Evolutionary conservation across 352 stramenopile genomes (phyloP).

Genomic region (Phytophthora megakarya): DNA sequence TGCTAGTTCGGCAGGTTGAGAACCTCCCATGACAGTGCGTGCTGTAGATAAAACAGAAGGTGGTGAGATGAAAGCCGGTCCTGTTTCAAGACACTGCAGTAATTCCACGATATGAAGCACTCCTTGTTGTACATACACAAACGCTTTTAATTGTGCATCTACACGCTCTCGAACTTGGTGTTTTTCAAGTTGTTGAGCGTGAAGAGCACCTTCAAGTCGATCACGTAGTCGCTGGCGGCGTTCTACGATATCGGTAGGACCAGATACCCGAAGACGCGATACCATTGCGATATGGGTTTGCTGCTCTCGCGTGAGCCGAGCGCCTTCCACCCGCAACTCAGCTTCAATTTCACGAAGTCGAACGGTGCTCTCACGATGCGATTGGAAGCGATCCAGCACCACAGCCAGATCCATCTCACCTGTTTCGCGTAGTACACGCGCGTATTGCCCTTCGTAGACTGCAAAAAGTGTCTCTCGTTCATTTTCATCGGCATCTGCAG

Average conservation of each 20-base stretch:
- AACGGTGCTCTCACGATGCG: conserved; percentile 38
- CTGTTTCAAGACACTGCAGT: conserved; percentile 57
- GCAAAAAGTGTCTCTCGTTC: conserved; percentile 60
- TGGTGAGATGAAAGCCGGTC: conserved; percentile 27
- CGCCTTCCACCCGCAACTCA: conserved; percentile 38
- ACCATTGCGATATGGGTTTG: conserved; percentile 37
- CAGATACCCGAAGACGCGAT: conserved; percentile 48
- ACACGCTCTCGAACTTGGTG: conserved; percentile 44
- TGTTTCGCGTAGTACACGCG: conserved; percentile 52
- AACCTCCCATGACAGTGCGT: conserved; percentile 26
- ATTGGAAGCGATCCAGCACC: conserved; percentile 56
- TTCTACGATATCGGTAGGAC: conserved; percentile 53
- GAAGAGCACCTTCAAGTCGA: conserved; percentile 51
- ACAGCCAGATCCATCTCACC: conserved; percentile 53
- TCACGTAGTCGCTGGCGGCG: conserved; percentile 58
- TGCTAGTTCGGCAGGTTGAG: conserved; percentile 23
- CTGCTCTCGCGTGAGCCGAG: conserved; percentile 37
- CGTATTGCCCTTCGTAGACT: conserved; percentile 66
- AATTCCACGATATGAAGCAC: conserved; percentile 62
- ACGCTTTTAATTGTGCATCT: conserved; percentile 51
- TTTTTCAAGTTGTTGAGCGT: conserved; percentile 46
- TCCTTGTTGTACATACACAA: conserved; percentile 63
- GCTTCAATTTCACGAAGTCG: conserved; percentile 56
- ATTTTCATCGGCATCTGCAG: conserved; percentile 25
- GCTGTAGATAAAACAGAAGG: conserved; percentile 5